Base-by-base conservation (phyloP, 495 filamentous ascomycete species). In the Physcia stellaris region DNA sequence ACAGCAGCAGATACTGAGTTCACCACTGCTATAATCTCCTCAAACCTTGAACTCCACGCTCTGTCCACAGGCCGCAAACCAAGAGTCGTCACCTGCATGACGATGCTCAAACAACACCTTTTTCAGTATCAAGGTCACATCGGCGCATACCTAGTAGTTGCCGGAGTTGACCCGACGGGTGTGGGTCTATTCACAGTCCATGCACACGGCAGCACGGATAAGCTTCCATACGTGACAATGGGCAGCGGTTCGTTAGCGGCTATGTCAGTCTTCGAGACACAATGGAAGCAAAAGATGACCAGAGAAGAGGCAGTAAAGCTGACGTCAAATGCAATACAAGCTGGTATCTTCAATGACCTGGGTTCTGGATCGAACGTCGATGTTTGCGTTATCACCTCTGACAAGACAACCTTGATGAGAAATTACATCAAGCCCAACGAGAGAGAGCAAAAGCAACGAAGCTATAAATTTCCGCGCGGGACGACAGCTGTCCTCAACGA, bases 191-290 rank as follows among this genome's bases (percentile, higher is more conserved):
- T 88, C 70, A 99, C 92, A 35, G 92, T 99, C 9, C 92, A 99
- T 66, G 92, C 92, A 21, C 92, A 99, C 68, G 92, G 92, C 31
- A 87, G 80, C 37, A 99, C 92, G 32, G 92, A 99, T 64, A 99
- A 99, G 67, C 77, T 99, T 22, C 92, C 92, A 13, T 99, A 99
- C 59, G 92, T 99, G 49, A 99, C 92, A 22, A 96, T 99, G 92
- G 92, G 92, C 30, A 90, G 82, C 11, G 92, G 92, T 23, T 90
- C 83, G 24, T 66, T 99, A 40, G 92, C 92, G 10, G 92, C 92
- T 40, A 99, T 99, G 92, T 82, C 84, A 0, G 80, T 99, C 26
- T 99, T 99, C 49, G 92, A 99, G 70, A 87, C 87, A 38, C 79
- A 75, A 60, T 99, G 92, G 92, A 83, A 85, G 72, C 66, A 75